Evolutionary conservation across 495 filamentous ascomycete species (phyloP).

Genomic region (Friedmanniomyces endolithicus): DNA sequence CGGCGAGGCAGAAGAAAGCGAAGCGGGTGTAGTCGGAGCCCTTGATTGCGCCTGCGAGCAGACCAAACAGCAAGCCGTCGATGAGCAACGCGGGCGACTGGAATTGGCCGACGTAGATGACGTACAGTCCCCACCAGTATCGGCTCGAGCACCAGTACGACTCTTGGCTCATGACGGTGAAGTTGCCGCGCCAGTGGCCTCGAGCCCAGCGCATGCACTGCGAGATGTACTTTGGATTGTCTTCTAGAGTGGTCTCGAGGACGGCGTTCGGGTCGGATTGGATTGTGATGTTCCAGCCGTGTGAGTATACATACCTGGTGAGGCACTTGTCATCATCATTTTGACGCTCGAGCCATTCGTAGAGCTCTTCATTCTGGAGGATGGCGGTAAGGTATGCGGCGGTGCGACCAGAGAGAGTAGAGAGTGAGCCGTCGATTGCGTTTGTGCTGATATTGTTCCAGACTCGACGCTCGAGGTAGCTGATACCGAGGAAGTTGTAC

Average conservation of each 20-base stretch:
- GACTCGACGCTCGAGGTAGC: conserved; percentile 20
- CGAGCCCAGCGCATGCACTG: conserved; percentile 73
- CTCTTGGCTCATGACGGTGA: conserved; percentile 60
- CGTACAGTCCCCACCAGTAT: conserved; percentile 58
- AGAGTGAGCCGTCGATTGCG: conserved; percentile 22
- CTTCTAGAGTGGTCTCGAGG: conserved; percentile 64
- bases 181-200: conserved; percentile 73
- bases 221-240: conserved; percentile 58
- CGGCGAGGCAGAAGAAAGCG: conserved; percentile 35
- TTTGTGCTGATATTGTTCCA: conserved; percentile 18
- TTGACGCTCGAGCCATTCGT: conserved; percentile 55
- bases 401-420: conserved; percentile 17
- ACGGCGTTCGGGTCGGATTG: conserved; percentile 64
- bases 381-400: conserved; percentile 20
- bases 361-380: conserved; percentile 14
- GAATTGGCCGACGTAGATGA: conserved; percentile 61
- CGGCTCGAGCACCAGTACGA: conserved; percentile 55
- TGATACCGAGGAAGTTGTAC: conserved; percentile 22
- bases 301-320: conserved; percentile 64
- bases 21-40: conserved; percentile 26
- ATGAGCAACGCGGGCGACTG: conserved; percentile 55
- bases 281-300: conserved; percentile 64
- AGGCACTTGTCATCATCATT: conserved; percentile 76
- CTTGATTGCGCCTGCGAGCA: conserved; percentile 37
- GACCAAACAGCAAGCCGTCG: conserved; percentile 49